Evolutionary conservation across 2,329 filamentous ascomycete genomes (phyloP).

Genomic region (Geosmithia putterillii): DNA sequence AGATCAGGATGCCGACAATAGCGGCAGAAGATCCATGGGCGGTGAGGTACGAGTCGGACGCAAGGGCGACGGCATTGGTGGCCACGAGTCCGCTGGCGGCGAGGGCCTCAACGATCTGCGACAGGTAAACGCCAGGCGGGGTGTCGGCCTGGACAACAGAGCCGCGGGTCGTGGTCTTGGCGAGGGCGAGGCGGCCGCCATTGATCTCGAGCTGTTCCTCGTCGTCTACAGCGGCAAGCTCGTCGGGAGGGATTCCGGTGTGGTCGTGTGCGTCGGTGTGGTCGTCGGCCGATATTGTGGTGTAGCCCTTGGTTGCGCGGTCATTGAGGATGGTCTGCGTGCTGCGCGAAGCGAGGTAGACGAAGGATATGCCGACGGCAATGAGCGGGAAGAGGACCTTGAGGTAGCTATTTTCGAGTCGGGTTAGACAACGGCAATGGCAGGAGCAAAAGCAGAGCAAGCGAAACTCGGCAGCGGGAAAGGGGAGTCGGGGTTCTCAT

Average conservation of each 20-base stretch:
- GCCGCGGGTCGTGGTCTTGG: constrained; percentile 48
- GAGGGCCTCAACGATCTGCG: constrained; percentile 63
- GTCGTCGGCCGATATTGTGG: constrained; percentile 32
- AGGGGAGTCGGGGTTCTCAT: no score
- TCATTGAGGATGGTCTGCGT: constrained; percentile 39
- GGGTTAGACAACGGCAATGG: not conserved
- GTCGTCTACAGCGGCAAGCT: constrained; percentile 37
- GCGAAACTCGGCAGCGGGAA: not conserved
- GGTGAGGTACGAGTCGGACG: constrained; percentile 38
- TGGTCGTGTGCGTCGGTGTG: constrained; percentile 27
- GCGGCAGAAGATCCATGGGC: constrained; percentile 44
- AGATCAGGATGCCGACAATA: constrained; percentile 56
- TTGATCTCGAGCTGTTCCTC: constrained; percentile 45
- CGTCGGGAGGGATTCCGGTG: constrained; percentile 38
- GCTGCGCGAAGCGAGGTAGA: constrained; percentile 49
- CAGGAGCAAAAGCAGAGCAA: not conserved
- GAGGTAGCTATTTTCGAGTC: constrained; percentile 25
- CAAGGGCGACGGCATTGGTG: constrained; percentile 53
- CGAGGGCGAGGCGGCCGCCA: constrained; percentile 44
- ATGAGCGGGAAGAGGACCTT: constrained; percentile 68
- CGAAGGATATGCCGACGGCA: constrained; percentile 56
- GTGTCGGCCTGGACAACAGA: constrained; percentile 62
- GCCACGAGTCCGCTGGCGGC: constrained; percentile 61
- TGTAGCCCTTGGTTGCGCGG: constrained; percentile 42
- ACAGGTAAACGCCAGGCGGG: constrained; percentile 58